Conservation (phyloP, 495 filamentous ascomycete species). For the Cryomyces minteri region DNA sequence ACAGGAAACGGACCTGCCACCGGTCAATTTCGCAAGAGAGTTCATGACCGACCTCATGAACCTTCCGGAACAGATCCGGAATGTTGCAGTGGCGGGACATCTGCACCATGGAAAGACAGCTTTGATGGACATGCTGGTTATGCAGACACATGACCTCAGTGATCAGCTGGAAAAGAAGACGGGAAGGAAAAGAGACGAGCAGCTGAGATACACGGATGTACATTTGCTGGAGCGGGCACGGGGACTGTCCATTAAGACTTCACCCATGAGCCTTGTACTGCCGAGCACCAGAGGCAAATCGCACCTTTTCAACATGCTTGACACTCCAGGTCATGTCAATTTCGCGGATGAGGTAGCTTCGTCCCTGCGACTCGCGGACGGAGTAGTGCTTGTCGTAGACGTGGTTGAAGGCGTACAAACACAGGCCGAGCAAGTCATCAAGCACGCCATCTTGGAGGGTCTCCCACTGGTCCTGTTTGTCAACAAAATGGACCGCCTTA, state of each 20-base stretch:
- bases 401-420: slow-evolving; percentile 96
- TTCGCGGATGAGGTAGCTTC: slow-evolving; percentile 94
- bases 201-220: slow-evolving; percentile 84
- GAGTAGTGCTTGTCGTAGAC: slow-evolving; percentile 84
- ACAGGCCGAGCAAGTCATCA: slow-evolving; percentile 93
- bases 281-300: slow-evolving; percentile 82
- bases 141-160: slow-evolving; percentile 78
- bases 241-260: slow-evolving; percentile 82
- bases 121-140: slow-evolving; percentile 94
- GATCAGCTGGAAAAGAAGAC: slow-evolving; percentile 58
- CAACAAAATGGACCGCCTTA: slow-evolving; percentile 94
- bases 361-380: slow-evolving; percentile 72
- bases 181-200: slow-evolving; percentile 71
- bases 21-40: slow-evolving; percentile 65
- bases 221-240: slow-evolving; percentile 77
- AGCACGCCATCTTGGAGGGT: slow-evolving; percentile 79
- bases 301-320: slow-evolving; percentile 86
- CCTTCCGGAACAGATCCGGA: slow-evolving; percentile 83
- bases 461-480: slow-evolving; percentile 77
- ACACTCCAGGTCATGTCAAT: slow-evolving; percentile 95
- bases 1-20: slow-evolving; percentile 77
- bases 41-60: slow-evolving; percentile 97
- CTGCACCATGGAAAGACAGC: slow-evolving; percentile 96
- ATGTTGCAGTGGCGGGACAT: slow-evolving; percentile 81
- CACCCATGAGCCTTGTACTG: slow-evolving; percentile 86